Evolutionary conservation across 345 rosid genomes (phyloP).

Genomic region (Euphorbia lathyris): DNA sequence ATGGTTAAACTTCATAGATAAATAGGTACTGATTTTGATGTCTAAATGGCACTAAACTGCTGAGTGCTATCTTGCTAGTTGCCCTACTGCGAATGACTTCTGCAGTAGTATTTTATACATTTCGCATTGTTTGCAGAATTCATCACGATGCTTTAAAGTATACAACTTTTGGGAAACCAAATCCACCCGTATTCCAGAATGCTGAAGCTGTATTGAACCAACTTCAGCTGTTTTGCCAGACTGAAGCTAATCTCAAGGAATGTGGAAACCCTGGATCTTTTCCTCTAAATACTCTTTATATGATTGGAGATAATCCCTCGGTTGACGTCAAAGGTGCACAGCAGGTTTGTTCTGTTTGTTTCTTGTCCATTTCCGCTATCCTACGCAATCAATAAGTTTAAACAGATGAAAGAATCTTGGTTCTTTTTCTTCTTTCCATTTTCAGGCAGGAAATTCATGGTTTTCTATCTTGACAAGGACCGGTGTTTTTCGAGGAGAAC

Average conservation of each 20-base stretch:
- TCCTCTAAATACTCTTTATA: conserved; percentile 37
- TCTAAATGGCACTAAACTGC: not conserved
- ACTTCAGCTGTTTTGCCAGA: conserved; percentile 20
- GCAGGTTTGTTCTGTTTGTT: conserved; percentile 13
- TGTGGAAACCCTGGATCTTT: conserved; percentile 8
- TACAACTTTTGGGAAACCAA: conserved; percentile 42
- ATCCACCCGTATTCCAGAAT: conserved; percentile 43
- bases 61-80: not conserved
- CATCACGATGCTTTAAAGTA: conserved; percentile 35
- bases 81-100: no score
- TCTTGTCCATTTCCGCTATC: not conserved
- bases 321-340: conserved; percentile 49
- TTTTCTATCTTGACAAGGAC: conserved; percentile 50
- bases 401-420: not conserved
- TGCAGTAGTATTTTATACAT: not conserved
- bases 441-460: conserved; percentile 50
- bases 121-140: conserved; percentile 28
- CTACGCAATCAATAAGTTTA: not conserved
- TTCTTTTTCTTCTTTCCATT: not conserved
- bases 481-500: conserved; percentile 38
- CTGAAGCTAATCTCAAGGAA: conserved; percentile 11
- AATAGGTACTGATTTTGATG: not conserved
- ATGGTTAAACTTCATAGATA: not conserved
- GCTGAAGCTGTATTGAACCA: conserved; percentile 35
- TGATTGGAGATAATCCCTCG: conserved; percentile 47